Percentiles rank a stretch among this genome's conserved stretches.
These are phyloP conservation scores for Leccinum variicolor DNA, from an alignment of 768 basidiomycete genomes.

Conservation along the genomic window DNA sequence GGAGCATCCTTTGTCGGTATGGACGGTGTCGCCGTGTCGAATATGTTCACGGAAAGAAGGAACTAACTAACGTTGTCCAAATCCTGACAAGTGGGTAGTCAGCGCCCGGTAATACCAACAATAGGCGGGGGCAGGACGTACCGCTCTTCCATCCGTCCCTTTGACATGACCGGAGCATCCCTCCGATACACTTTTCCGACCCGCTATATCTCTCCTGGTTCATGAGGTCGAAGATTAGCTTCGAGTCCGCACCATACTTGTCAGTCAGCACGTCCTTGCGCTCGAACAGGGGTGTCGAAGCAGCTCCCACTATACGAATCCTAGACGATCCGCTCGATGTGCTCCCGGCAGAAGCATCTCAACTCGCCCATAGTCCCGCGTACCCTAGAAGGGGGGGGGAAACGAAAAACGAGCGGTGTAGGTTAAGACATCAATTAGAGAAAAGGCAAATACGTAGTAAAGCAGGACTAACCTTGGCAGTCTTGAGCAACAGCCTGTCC, in stretches of 20 bases:
- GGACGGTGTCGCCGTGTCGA: too few relatives aligned
- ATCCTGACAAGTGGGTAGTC: constrained; percentile 50
- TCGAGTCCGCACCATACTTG: constrained; percentile 96
- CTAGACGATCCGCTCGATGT: constrained; percentile 86
- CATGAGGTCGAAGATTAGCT: constrained; percentile 95
- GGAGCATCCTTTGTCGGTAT: too few relatives aligned
- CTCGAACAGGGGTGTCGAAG: constrained; percentile 98
- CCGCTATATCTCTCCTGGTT: constrained; percentile 95
- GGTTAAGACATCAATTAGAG: constrained; percentile 5
- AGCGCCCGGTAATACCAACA: neutral
- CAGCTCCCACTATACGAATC: constrained; percentile 84
- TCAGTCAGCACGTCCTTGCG: constrained; percentile 93
- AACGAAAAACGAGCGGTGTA: neutral
- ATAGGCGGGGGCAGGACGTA: constrained; percentile 32
- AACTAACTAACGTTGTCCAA: constrained; percentile 81
- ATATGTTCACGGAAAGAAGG: too few relatives aligned
- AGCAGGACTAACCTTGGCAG: constrained; percentile 73
- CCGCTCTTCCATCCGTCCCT: constrained; percentile 97
- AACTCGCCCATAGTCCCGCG: constrained; percentile 75
- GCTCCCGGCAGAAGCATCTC: constrained; percentile 89
- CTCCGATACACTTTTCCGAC: constrained; percentile 99
- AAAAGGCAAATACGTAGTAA: constrained; percentile 8
- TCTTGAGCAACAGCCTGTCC: constrained; percentile 79
- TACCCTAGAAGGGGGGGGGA: constrained; percentile 56
- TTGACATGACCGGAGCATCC: constrained; percentile 96